phyloP scores from a whole-genome alignment of 805 yeast species.

The Candida maris region DNA sequence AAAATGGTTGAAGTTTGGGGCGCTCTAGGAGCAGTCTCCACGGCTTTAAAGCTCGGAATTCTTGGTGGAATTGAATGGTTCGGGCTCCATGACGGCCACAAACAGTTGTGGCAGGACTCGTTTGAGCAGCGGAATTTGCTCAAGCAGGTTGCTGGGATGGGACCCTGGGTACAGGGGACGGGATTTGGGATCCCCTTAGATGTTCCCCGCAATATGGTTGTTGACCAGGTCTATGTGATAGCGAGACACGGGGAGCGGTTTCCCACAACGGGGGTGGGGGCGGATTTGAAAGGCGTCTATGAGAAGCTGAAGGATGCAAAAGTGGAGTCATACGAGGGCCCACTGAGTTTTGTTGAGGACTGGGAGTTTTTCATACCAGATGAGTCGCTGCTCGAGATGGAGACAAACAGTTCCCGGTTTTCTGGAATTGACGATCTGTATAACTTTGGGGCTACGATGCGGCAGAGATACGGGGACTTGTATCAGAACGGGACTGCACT shows the following conservation, averaged over 20 bases:
- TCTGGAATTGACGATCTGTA: slow-evolving; percentile 50
- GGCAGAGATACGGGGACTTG: slow-evolving; percentile 47
- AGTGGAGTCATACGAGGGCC: slow-evolving; percentile 40
- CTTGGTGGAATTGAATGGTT: neutral
- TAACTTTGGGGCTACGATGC: slow-evolving; percentile 46
- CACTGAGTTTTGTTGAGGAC: slow-evolving; percentile 50
- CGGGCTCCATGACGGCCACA: slow-evolving; percentile 1
- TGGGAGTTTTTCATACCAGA: slow-evolving; percentile 44
- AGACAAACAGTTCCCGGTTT: slow-evolving; percentile 48
- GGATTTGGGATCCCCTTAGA: slow-evolving; percentile 53
- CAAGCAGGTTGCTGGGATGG: slow-evolving; percentile 46
- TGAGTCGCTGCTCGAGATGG: slow-evolving; percentile 37
- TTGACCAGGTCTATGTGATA: slow-evolving; percentile 66
- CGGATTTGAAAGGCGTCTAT: slow-evolving; percentile 23
- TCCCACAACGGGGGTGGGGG: slow-evolving; percentile 46
- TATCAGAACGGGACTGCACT: slow-evolving; percentile 35
- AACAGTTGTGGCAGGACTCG: slow-evolving; percentile 26
- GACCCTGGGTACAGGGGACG: slow-evolving; percentile 49
- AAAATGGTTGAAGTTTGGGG: neutral
- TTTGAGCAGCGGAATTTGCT: slow-evolving; percentile 45
- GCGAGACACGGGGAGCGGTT: slow-evolving; percentile 81
- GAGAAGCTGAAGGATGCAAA: slow-evolving; percentile 36
- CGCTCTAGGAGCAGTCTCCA: neutral
- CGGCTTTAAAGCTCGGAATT: neutral
- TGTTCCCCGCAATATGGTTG: slow-evolving; percentile 46